Conservation (phyloP, 768 basidiomycete genomes). For the Auricularia heimuer region DNA sequence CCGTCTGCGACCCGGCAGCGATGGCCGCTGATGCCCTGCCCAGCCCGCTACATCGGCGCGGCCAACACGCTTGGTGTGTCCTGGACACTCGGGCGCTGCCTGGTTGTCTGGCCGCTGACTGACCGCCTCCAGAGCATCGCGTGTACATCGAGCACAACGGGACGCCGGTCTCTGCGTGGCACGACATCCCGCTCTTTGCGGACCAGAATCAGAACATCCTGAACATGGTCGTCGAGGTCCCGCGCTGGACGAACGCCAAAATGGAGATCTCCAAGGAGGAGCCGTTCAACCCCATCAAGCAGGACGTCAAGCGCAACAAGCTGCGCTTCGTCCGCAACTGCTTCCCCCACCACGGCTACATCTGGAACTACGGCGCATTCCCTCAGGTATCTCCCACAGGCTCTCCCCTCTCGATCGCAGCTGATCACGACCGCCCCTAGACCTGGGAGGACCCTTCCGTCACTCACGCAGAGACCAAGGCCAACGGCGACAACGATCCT, state of each 20-base stretch:
- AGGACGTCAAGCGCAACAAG: conserved; percentile 95
- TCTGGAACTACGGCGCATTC: conserved; percentile 99
- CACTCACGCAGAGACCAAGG: conserved; percentile 93
- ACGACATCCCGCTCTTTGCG: conserved; percentile 97
- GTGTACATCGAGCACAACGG: conserved; percentile 89
- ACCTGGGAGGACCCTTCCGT: conserved; percentile 95
- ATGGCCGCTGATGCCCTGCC: conserved; percentile 29
- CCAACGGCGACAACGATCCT: conserved; percentile 97
- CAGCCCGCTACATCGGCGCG: conserved; percentile 72
- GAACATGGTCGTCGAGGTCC: conserved; percentile 98
- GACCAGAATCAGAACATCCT: conserved; percentile 91
- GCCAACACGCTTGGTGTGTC: conserved; percentile 84
- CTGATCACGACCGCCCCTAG: conserved; percentile 28
- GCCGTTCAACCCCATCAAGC: conserved; percentile 99
- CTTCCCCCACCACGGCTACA: conserved; percentile 99
- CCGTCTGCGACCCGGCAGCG: background rate
- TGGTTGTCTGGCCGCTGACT: conserved; percentile 1
- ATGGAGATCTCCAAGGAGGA: conserved; percentile 99
- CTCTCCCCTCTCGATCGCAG: background rate
- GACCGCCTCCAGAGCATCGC: conserved; percentile 64
- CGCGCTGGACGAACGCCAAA: conserved; percentile 99
- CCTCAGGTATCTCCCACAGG: conserved; percentile 58
- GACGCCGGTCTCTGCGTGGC: conserved; percentile 75
- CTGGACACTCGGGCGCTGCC: background rate
- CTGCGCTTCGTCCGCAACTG: conserved; percentile 98